Conservation (phyloP, 2,329 filamentous ascomycete genomes). For the Sordariomycetes sp. region DNA sequence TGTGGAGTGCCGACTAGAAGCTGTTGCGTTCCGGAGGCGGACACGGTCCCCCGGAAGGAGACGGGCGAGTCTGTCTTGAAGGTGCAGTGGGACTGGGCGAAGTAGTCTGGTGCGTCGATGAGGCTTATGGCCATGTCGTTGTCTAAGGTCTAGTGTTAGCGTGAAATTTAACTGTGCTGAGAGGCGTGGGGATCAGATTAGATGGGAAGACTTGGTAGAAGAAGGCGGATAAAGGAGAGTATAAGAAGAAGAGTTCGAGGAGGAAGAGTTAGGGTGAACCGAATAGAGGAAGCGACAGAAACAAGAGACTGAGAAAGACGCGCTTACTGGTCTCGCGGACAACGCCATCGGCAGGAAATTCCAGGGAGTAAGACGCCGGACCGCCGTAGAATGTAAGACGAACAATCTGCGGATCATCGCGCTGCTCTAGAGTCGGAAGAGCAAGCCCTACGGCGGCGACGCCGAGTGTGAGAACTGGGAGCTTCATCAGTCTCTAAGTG, state of each 20-base stretch:
- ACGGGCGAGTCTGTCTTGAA: constrained; percentile 22
- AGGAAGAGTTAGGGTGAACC: no score
- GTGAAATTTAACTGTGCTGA: neutral
- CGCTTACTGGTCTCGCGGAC: constrained; percentile 21
- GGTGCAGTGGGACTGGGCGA: constrained; percentile 25
- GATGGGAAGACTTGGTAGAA: neutral
- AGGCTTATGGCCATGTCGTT: constrained; percentile 22
- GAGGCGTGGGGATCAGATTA: neutral
- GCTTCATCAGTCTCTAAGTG: constrained; percentile 1
- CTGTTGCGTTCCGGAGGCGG: constrained; percentile 18
- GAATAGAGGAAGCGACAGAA: no score
- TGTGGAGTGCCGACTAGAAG: constrained; percentile 30
- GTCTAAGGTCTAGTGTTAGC: constrained; percentile 14
- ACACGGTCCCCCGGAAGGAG: constrained; percentile 13
- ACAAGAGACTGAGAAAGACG: neutral
- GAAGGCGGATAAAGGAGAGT: neutral
- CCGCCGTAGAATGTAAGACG: constrained; percentile 29
- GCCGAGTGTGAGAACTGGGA: constrained; percentile 5
- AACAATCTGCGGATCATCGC: constrained; percentile 19
- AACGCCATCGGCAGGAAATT: constrained; percentile 26
- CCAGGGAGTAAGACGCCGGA: constrained; percentile 24
- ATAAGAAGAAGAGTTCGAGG: neutral
- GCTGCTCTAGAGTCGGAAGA: constrained; percentile 4
- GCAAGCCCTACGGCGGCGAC: constrained; percentile 5
- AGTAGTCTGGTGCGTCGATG: constrained; percentile 28